These are phyloP conservation scores for Vitis rotundifolia DNA, from an alignment of 164 flowering plant genomes.

Conservation along the genomic window DNA sequence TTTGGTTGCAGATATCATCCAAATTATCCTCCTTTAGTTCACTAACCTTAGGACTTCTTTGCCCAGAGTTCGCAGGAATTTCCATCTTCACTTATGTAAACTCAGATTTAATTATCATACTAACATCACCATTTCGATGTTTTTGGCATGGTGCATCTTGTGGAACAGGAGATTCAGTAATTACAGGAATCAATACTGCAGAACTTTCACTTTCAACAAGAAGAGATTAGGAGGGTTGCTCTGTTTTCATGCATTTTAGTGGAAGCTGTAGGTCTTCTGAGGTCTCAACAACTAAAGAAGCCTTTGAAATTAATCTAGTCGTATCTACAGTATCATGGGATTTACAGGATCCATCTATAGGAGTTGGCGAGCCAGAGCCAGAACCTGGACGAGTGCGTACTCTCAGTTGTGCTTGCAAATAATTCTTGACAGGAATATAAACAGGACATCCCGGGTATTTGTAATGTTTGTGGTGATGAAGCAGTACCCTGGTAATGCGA, in stretches of 20 bases:
- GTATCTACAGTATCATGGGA: no score
- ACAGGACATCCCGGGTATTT: slow-evolving; percentile 64
- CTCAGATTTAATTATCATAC: slow-evolving; percentile 43
- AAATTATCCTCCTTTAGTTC: no score
- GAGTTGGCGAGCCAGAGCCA: no score
- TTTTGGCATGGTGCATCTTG: slow-evolving; percentile 36
- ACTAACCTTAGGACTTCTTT: slow-evolving; percentile 31
- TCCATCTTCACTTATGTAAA: slow-evolving; percentile 50
- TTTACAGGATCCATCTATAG: no score
- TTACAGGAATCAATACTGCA: slow-evolving; percentile 25
- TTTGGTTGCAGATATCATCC: slow-evolving; percentile 27
- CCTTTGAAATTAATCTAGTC: no score
- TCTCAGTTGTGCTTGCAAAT: slow-evolving; percentile 29
- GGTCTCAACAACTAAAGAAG: no score
- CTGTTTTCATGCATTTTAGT: slow-evolving; percentile 59
- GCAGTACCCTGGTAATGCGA: slow-evolving; percentile 37
- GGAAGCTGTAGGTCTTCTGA: slow-evolving; percentile 47
- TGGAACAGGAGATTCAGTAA: slow-evolving; percentile 29
- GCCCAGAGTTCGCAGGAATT: slow-evolving; percentile 30
- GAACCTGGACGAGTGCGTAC: slow-evolving; percentile 29
- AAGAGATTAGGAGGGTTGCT: slow-evolving; percentile 58
- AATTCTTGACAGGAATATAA: slow-evolving; percentile 61
- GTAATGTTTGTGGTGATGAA: slow-evolving; percentile 58
- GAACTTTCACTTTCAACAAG: slow-evolving; percentile 34
- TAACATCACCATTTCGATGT: slow-evolving; percentile 31